Evolutionary conservation across 441 rosid genomes (phyloP), one percentile per base, ranked within the genome.

Genomic region (Hura crepitans): DNA sequence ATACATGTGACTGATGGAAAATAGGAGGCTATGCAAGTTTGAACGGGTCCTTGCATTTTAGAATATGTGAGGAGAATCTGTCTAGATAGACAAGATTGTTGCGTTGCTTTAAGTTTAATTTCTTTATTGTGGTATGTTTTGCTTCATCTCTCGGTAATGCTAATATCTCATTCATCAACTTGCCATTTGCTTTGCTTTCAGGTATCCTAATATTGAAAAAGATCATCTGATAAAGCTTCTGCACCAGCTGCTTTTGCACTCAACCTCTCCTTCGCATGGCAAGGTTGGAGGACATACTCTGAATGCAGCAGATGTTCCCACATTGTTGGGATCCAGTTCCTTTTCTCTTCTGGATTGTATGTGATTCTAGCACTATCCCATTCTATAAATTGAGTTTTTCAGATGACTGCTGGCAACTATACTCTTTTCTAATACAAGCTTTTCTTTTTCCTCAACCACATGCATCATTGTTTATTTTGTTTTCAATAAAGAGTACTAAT

Each of bases 181-280:
- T 82, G 55, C 74, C 62, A 61, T 78, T 79, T 79, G 74, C 75
- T 49, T 69, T 68, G 75, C 78, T 59, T 61, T 80, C 81, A 96
- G 99, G 94, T 85, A 91, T 81, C 88, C 96, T 79, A 92, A 96
- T 81, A 79, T 96, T 78, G 89, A 80, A 75, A 88, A 80, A 67
- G 96, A 86, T 81, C 99, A 96, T 86, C 85, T 96, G 89, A 86
- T 89, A 71, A 88, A 88, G 85, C 99, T 96, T 81, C 70, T 96
- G 85, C 91, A 86, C 87, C 96, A 93, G 84, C 85, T 96, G 77
- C 81, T 93, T 67, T 75, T 68, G 79, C 84, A 79, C 62, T 79
- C 80, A 56, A 82, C 89, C 75, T 80, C 80, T 78, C 85, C 88
- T 63, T 65, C 80, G 47, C 82, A 62, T 56, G 81, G 79, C 75